Evolutionary conservation across 1,284 basidiomycete species (phyloP).

Genomic region (Pseudomicrostroma phylloplanum): DNA sequence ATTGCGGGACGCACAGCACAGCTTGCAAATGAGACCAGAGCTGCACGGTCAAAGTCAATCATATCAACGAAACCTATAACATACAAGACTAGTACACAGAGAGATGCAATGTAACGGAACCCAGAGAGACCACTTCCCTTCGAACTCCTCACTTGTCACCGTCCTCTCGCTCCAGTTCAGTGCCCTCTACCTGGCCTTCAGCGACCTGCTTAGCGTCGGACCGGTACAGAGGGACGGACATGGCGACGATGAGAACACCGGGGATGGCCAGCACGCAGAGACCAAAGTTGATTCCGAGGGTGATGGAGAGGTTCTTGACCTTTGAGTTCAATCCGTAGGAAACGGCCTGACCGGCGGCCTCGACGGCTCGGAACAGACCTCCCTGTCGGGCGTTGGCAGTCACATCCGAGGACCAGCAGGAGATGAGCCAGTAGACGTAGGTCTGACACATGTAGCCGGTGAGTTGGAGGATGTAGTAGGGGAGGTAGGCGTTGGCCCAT

Average conservation of each 20-base stretch:
- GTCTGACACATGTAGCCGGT: conserved; percentile 32
- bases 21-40: too few species aligned
- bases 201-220: neutral
- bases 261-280: conserved; percentile 5
- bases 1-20: too few species aligned
- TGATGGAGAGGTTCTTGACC: conserved; percentile 7
- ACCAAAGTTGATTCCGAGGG: conserved; percentile 8
- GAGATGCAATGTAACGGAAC: too few species aligned
- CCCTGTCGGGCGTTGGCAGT: conserved; percentile 8
- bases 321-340: conserved; percentile 10
- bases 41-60: too few species aligned
- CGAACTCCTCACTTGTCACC: too few species aligned
- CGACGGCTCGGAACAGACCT: conserved; percentile 13
- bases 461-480: conserved; percentile 37
- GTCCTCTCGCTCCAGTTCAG: too few species aligned
- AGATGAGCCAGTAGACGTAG: conserved; percentile 39
- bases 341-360: conserved; percentile 13
- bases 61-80: too few species aligned
- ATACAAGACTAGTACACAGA: too few species aligned
- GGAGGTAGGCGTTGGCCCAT: conserved; percentile 28
- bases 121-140: too few species aligned
- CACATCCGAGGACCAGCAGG: conserved; percentile 27
- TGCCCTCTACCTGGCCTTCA: too few species aligned
- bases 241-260: neutral
- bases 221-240: conserved; percentile 2